Evolutionary conservation across 768 basidiomycete species (phyloP), one percentile per base, ranked within the genome.

Genomic region (Leccinum uliginosum): DNA sequence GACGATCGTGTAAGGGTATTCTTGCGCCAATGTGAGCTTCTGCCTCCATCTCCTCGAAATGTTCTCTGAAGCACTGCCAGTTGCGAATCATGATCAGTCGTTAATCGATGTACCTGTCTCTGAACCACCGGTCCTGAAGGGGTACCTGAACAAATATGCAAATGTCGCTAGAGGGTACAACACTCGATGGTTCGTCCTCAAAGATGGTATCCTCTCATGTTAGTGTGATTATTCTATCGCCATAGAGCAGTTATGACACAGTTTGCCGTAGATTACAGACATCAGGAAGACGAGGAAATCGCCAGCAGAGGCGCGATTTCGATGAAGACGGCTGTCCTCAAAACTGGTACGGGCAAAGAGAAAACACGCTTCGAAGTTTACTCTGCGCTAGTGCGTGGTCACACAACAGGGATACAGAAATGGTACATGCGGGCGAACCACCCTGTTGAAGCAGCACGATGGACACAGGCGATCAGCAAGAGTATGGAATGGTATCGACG

Each of bases 111-210:
- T 73, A 8, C 72, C 78, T 1, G 62, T 71, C 7, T 74, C 76
- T 1, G 83, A 85, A 49, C 83, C 87, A 2, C 85, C 87, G 0
- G 70, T 77, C 3, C 71, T 91, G 55, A 85, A 82, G 59, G 92
- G 91, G 0, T 92, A 92, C 66, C 75, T 93, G 19, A 92, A 90
- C 71, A 98, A 98, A 70, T 97, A 94, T 67, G 86, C 88, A 1
- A 98, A 97, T 63, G 90, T 97, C 38, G 91, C 92, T 0, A 86
- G 84, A 62, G 94, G 95, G 0, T 96, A 93, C 68, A 86, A 84
- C 57, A 88, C 89, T 0, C 79, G 94, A 1, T 97, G 93, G 93
- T 96, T 98, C 66, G 91, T 96, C 0, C 80, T 97, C 19, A 86
- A 90, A 65, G 82, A 87, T 53, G 94, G 93, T 0, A 77, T 89